These are phyloP conservation scores for Candolleomyces eurysporus DNA, from an alignment of 768 basidiomycete genomes.

Conservation along the genomic window DNA sequence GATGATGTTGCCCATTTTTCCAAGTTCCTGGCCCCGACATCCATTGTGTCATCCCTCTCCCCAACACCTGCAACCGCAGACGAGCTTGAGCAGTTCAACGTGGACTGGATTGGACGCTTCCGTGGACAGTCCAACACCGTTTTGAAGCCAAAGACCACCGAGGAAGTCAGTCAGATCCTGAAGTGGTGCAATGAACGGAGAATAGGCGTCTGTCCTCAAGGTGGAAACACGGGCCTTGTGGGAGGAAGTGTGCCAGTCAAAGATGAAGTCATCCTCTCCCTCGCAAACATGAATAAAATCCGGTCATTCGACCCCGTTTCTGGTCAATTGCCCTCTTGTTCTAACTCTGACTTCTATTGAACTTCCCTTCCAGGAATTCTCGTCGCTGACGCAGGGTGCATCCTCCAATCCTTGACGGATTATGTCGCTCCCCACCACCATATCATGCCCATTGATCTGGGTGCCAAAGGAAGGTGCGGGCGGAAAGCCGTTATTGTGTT, in stretches of 20 bases:
- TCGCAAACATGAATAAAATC: constrained; percentile 78
- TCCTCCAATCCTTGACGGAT: constrained; percentile 85
- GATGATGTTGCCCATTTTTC: constrained; percentile 67
- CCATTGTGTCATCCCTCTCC: constrained; percentile 65
- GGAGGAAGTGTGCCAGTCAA: constrained; percentile 89
- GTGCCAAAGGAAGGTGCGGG: constrained; percentile 88
- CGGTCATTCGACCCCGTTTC: constrained; percentile 84
- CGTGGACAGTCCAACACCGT: constrained; percentile 82
- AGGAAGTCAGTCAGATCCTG: constrained; percentile 86
- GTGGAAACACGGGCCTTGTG: constrained; percentile 97
- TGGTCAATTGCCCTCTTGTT: constrained; percentile 42
- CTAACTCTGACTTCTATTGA: constrained; percentile 7
- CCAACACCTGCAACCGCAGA: constrained; percentile 27
- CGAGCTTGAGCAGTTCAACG: constrained; percentile 79
- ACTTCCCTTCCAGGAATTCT: constrained; percentile 61
- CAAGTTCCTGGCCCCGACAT: constrained; percentile 57
- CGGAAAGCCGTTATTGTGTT: background rate
- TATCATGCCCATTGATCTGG: constrained; percentile 95
- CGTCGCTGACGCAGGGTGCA: constrained; percentile 91
- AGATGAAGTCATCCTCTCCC: constrained; percentile 85
- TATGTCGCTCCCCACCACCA: constrained; percentile 84
- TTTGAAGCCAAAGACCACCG: constrained; percentile 81
- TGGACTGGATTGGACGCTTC: constrained; percentile 97
- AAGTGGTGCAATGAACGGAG: constrained; percentile 79
- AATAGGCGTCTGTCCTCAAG: constrained; percentile 94